Base-by-base conservation (phyloP, 1,284 basidiomycete genomes). In the Boletus sp. region DNA sequence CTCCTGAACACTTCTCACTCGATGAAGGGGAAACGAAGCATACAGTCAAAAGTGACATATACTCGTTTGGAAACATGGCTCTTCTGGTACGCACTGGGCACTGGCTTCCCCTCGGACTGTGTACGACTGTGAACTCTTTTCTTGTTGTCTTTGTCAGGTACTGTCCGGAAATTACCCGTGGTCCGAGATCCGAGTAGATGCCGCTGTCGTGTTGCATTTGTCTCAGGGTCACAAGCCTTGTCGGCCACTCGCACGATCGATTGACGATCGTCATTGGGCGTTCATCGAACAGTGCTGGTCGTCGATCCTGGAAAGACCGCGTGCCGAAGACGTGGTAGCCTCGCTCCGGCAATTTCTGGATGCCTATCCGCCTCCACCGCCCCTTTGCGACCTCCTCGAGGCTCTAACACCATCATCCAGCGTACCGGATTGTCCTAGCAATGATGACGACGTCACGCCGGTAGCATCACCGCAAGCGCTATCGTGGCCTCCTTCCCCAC, bases 251-350 rank as follows among this genome's bases (percentile, higher is more conserved):
- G 31, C 11, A 12, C 31, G 31, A 31, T 11, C 31, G 9, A 31
- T 31, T 31, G 31, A 31, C 31, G 11, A 31, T 31, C 9, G 11
- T 0, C 55, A 66, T 31, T 66, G 62, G 61, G 16, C 31, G 7
- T 15, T 66, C 18, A 53, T 64, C 20, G 24, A 62, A 20, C 20
- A 7, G 4, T 64, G 63, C 31, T 65, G 55, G 63, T 62, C 20
- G 31, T 31, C 31, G 31, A 3, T 31, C 31, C 31, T 2, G 11
- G 31, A 31, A 31, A 31, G 31, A 31, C 55, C 63, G 1, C 35
- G 29, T 36, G 45, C 59, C 1, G 20, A 47, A 16, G 41, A 50
- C 9, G 1, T 56, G 20, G 45, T 63, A 3, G 44, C 31, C 4
- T 43, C 53, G 1, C 33, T 60, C 13, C 44, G 46, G 27, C 42